Conservation (phyloP, 2,329 filamentous ascomycete genomes). For the Geosmithia morbida region DNA sequence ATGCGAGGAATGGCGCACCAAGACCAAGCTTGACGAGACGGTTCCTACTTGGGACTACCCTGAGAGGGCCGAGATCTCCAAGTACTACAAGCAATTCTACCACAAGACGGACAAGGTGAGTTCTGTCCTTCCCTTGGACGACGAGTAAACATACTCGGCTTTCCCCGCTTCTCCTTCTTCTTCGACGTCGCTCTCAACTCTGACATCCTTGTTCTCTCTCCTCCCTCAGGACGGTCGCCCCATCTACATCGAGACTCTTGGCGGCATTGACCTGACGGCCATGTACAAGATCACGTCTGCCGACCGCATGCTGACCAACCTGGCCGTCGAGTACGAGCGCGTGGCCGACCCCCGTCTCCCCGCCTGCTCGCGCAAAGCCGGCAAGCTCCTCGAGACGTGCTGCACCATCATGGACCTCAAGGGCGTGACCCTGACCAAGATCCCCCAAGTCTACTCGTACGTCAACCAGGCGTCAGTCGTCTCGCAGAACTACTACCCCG, state of each 20-base stretch:
- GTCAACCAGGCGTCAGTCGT: constrained; percentile 73
- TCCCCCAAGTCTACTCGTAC: constrained; percentile 76
- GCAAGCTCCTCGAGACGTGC: constrained; percentile 86
- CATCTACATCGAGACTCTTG: constrained; percentile 92
- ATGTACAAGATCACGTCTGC: constrained; percentile 88
- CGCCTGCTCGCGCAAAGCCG: constrained; percentile 85
- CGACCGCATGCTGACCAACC: constrained; percentile 91
- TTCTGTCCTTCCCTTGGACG: too few relatives aligned
- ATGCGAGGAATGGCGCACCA: constrained; percentile 79
- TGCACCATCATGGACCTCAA: constrained; percentile 98
- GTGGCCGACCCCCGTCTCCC: constrained; percentile 84
- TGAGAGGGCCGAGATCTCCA: constrained; percentile 69
- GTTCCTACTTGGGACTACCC: constrained; percentile 73
- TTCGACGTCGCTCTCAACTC: constrained; percentile 13
- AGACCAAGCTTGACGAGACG: constrained; percentile 71
- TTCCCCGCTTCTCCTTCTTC: too few relatives aligned
- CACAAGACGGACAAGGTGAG: constrained; percentile 82
- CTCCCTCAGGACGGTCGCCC: constrained; percentile 77
- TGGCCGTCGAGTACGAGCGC: constrained; percentile 96
- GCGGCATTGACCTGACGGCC: constrained; percentile 76
- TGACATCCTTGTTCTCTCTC: not conserved
- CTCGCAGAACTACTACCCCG: constrained; percentile 98
- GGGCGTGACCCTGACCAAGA: constrained; percentile 73
- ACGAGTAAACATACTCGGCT: constrained; percentile 8
- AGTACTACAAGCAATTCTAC: constrained; percentile 98